A percentile compares a stretch with the other conserved stretches of the same genome.
Evolutionary conservation across 768 basidiomycete species (phyloP).

Genomic region (Lyophyllum atratum): DNA sequence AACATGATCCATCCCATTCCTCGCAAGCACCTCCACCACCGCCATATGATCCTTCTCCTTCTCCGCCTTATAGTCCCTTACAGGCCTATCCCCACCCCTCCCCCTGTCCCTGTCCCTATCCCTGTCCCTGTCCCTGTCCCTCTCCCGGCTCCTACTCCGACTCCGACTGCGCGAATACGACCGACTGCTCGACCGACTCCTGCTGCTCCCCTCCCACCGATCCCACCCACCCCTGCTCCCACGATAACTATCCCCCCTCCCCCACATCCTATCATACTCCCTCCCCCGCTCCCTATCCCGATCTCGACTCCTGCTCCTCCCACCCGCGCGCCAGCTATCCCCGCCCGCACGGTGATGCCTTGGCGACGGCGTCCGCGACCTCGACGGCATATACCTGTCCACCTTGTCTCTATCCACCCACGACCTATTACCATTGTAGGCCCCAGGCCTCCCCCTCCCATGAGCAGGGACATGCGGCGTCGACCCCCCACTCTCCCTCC

Average conservation of each 20-base stretch:
- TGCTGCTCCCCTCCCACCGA: conserved; percentile 24
- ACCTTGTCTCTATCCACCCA: not conserved
- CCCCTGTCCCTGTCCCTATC: conserved; percentile 10
- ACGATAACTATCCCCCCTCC: conserved; percentile 19
- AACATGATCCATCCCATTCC: conserved; percentile 70
- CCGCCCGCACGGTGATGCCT: conserved; percentile 15
- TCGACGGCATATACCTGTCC: conserved; percentile 6
- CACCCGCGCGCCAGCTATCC: conserved; percentile 30
- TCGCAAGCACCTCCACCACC: conserved; percentile 52
- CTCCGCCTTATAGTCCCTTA: conserved; percentile 24
- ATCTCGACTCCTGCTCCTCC: conserved; percentile 12
- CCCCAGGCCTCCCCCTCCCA: not conserved
- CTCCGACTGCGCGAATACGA: not conserved
- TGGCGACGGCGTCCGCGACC: not conserved
- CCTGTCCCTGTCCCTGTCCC: conserved; percentile 6
- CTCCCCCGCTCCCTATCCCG: conserved; percentile 2
- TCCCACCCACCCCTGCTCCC: conserved; percentile 19
- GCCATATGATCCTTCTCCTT: conserved; percentile 37
- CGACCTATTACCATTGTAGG: not conserved
- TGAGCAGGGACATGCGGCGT: conserved; percentile 1
- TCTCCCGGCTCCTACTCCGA: conserved; percentile 6
- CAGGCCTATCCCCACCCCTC: conserved; percentile 18
- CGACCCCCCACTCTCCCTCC: conserved; percentile 2
- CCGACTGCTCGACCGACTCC: not conserved
- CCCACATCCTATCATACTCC: conserved; percentile 18